phyloP scores from a whole-genome alignment of 1,284 basidiomycete genomes.

The Kwoniella shivajii region DNA sequence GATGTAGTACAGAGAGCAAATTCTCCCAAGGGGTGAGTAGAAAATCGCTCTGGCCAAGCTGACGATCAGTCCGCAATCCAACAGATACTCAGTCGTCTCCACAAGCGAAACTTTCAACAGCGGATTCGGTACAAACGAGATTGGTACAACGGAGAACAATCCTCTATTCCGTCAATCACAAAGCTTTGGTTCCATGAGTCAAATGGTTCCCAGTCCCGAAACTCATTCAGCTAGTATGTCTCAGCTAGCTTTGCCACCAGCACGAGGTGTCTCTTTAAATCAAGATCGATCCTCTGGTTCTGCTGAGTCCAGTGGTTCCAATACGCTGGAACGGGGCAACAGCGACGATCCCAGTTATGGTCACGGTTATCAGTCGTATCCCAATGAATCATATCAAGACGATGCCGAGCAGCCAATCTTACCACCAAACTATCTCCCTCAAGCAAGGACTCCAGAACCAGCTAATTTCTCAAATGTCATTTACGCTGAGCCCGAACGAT shows the following conservation, averaged over 20 bases:
- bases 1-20: conserved; percentile 46
- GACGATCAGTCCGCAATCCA: conserved; percentile 21
- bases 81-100: conserved; percentile 75
- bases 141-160: conserved; percentile 51
- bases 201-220: conserved; percentile 62
- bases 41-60: neutral
- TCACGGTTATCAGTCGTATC: conserved; percentile 24
- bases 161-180: conserved; percentile 47
- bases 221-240: conserved; percentile 58
- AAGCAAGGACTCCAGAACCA: conserved; percentile 23
- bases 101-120: conserved; percentile 66
- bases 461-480: conserved; percentile 14
- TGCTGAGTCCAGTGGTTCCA: conserved; percentile 40
- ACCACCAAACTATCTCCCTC: conserved; percentile 28
- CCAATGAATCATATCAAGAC: conserved; percentile 39
- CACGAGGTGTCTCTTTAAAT: conserved; percentile 29
- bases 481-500: conserved; percentile 28
- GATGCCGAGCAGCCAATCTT: conserved; percentile 63
- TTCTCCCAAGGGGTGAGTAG: conserved; percentile 65
- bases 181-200: conserved; percentile 52
- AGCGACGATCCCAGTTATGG: conserved; percentile 27
- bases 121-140: conserved; percentile 50
- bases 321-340: conserved; percentile 21
- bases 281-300: conserved; percentile 45
- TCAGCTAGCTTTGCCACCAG: conserved; percentile 61